These are phyloP conservation scores for Aphanomyces astaci DNA, from an alignment of 352 stramenopile species.

Conservation along the genomic window DNA sequence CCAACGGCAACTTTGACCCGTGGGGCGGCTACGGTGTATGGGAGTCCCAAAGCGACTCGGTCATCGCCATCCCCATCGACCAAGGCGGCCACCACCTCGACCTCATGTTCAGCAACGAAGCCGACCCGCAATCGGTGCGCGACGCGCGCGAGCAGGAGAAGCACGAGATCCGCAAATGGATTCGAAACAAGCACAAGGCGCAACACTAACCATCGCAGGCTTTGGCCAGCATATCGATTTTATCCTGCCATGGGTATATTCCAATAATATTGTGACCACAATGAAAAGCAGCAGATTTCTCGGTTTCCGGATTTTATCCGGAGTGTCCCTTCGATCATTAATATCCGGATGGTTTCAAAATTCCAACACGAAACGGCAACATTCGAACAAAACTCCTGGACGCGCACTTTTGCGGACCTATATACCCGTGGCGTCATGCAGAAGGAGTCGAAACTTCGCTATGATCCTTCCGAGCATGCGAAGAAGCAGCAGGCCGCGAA, in stretches of 20 bases:
- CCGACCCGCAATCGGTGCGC: constrained; percentile 71
- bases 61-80: constrained; percentile 62
- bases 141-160: constrained; percentile 65
- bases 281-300: no score
- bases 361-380: neutral
- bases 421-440: constrained; percentile 28
- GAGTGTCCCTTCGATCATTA: no score
- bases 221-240: no score
- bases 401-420: neutral
- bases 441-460: constrained; percentile 46
- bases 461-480: constrained; percentile 73
- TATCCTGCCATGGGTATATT: neutral
- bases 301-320: no score
- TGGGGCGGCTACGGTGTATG: constrained; percentile 87
- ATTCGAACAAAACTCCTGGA: neutral
- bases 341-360: neutral
- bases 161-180: constrained; percentile 76
- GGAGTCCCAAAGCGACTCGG: constrained; percentile 46
- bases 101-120: constrained; percentile 84
- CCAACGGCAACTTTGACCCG: constrained; percentile 91
- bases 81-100: constrained; percentile 85
- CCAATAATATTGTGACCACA: no score
- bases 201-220: no score
- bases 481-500: constrained; percentile 71
- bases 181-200: constrained; percentile 28